phyloP scores from a whole-genome alignment of 2,329 filamentous ascomycete species.

The Fusarium papillatum region DNA sequence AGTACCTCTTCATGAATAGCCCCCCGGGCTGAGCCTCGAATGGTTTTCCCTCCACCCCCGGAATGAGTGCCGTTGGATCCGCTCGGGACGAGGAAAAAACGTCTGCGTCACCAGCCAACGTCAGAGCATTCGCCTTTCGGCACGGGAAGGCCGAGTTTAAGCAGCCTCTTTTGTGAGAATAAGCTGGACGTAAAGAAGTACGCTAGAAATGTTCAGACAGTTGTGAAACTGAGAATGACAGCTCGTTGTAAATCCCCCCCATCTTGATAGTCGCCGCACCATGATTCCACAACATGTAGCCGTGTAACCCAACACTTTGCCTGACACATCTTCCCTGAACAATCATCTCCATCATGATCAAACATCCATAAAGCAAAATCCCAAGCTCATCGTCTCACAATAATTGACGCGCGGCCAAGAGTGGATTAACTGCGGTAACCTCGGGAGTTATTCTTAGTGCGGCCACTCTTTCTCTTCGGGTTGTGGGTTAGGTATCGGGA shows the following conservation, averaged over 20 bases:
- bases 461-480: background rate
- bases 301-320: background rate
- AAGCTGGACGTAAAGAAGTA: background rate
- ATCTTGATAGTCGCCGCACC: background rate
- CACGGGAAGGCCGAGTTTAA: conserved; percentile 29
- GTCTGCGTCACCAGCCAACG: conserved; percentile 39
- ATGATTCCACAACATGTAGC: background rate
- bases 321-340: background rate
- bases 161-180: background rate
- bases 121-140: conserved; percentile 36
- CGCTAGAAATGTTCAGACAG: background rate
- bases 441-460: background rate
- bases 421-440: background rate
- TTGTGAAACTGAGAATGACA: background rate
- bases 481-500: background rate
- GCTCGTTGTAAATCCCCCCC: too few relatives aligned
- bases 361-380: background rate
- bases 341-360: background rate
- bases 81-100: conserved; percentile 11
- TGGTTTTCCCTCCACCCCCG: background rate
- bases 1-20: too few relatives aligned
- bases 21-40: background rate
- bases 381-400: background rate
- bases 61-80: conserved; percentile 23
- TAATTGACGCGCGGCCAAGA: background rate